Evolutionary conservation across 78 protist species (phyloP), one percentile per base, ranked within the genome.

Genomic region (Isochrysis galbana): DNA sequence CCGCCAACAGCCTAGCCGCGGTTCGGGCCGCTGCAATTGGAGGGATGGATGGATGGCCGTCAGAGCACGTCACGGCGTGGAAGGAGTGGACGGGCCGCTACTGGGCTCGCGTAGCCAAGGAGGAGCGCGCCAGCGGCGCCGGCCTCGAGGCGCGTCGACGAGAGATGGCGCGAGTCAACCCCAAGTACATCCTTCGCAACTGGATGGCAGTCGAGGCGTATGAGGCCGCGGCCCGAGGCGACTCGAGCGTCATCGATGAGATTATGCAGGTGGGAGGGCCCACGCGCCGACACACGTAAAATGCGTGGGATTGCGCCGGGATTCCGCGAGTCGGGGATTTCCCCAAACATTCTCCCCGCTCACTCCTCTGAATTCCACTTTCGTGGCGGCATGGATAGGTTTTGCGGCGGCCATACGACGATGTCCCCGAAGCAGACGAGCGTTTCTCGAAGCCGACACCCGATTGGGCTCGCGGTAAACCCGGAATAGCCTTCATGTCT

Each of bases 131-230:
- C 5, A 36, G 0, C 70, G 61, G 61, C 29, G n/a, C n/a, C n/a
- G n/a, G n/a, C n/a, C n/a, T n/a, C n/a, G 67, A 2, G 1, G 89
- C 21, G 70, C 61, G 89, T 3, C 89, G 41, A 23, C 47, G 21
- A 2, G 69, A n/a, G 42, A 83, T 83, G 89, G 10, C 17, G 26
- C 26, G 10, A 5, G 44, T 38, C 22, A 88, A 88, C 82, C 91
- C 91, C 0, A 34, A 26, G 55, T 88, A 88, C 82, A 61, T 88
- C 21, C 54, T 88, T 38, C 91, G 91, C 55, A 88, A 54, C 54
- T 67, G 61, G 82, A 55, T 88, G 82, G 82, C 82, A 26, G 26
- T 22, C 11, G 38, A 88, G 82, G 91, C 72, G 25, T 61, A 39
- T 39, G 74, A 54, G 36, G 82, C 54, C 14, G 80, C 91, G 7